phyloP scores from a whole-genome alignment of 306 rosid genomes.

The Hippophae rhamnoides region DNA sequence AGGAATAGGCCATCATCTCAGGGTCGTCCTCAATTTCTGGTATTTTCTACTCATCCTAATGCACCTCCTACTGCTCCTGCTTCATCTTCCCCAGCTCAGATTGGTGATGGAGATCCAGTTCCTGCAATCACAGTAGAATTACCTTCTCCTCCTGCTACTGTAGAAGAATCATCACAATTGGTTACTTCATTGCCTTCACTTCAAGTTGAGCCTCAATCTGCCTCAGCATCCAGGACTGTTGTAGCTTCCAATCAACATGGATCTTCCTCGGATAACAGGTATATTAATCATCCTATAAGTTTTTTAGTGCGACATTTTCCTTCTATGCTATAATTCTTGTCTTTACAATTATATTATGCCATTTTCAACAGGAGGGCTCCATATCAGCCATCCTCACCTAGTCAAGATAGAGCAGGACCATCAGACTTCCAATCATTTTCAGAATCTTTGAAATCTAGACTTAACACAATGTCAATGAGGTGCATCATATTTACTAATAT shows the following conservation, averaged over 20 bases:
- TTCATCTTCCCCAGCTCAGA: constrained; percentile 60
- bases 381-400: constrained; percentile 51
- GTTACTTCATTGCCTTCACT: constrained; percentile 31
- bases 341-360: neutral
- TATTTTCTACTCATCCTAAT: constrained; percentile 72
- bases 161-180: constrained; percentile 48
- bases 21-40: constrained; percentile 75
- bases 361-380: constrained; percentile 45
- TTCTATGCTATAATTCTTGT: neutral
- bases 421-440: constrained; percentile 87
- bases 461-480: constrained; percentile 84
- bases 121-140: constrained; percentile 36
- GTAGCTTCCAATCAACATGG: constrained; percentile 37
- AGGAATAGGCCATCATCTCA: constrained; percentile 79
- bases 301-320: neutral
- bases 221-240: constrained; percentile 51
- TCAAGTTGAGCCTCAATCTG: constrained; percentile 43
- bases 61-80: constrained; percentile 44
- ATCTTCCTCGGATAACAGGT: constrained; percentile 45
- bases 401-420: constrained; percentile 90
- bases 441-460: constrained; percentile 70
- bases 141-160: constrained; percentile 27
- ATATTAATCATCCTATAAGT: constrained; percentile 13
- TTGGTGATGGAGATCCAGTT: constrained; percentile 53
- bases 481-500: constrained; percentile 17